Conservation (phyloP, 176 grass and related monocot genomes). For the Rhynchospora tenuis region DNA sequence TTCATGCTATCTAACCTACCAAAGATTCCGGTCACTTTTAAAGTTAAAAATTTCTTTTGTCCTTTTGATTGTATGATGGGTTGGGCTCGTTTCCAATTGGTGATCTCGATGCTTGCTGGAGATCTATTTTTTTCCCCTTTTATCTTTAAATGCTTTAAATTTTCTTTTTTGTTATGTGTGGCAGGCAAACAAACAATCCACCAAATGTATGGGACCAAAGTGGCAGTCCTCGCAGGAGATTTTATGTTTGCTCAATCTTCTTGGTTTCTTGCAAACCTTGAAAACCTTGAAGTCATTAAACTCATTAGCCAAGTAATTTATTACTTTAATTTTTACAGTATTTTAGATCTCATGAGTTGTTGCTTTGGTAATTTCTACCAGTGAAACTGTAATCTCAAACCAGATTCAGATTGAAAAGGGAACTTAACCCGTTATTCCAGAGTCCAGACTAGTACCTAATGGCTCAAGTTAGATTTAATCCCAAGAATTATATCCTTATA, state of each 20-base stretch:
- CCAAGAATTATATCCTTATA: background rate
- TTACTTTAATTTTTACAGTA: background rate
- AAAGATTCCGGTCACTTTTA: background rate
- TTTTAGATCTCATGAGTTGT: background rate
- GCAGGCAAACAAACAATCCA: slow-evolving; percentile 85
- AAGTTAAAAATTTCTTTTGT: too few relatives aligned
- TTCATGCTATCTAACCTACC: background rate
- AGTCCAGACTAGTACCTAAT: background rate
- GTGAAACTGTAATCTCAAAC: background rate
- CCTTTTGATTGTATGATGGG: too few relatives aligned
- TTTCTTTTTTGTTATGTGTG: background rate
- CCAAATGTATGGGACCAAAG: slow-evolving; percentile 78
- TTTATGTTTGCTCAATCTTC: slow-evolving; percentile 99
- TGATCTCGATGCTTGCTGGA: background rate
- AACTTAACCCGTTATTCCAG: background rate
- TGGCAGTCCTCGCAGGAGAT: slow-evolving; percentile 88
- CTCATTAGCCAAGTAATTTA: slow-evolving; percentile 85
- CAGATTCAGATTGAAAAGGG: background rate
- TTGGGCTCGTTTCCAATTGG: too few relatives aligned
- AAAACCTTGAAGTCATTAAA: slow-evolving; percentile 94
- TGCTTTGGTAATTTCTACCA: background rate
- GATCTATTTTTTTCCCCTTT: background rate
- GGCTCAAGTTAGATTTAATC: background rate
- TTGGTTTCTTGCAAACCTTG: slow-evolving; percentile 93
- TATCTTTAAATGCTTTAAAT: background rate